Evolutionary conservation across 1,284 basidiomycete genomes (phyloP), one percentile per base, ranked within the genome.

Genomic region (Ustilago lituana): DNA sequence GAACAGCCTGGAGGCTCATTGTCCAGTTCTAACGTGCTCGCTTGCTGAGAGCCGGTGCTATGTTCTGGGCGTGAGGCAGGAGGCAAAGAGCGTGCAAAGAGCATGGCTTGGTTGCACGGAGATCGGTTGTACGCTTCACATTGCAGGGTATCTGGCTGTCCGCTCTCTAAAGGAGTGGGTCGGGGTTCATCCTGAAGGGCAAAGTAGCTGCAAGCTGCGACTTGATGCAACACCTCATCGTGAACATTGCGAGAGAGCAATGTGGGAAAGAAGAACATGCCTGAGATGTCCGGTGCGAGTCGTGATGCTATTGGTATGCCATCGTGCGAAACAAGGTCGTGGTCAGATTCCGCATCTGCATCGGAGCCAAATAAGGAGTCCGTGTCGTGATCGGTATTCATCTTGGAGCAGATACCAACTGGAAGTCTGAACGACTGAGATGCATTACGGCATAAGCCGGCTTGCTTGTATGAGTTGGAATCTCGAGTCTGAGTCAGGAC

Each of bases 151-250:
- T 45, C 26, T 32, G 20, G 11, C 15, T 20, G 14, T 4, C 15
- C 22, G 9, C 19, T 14, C n/a, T 32, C 9, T 15, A 20, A 12
- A 4, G 11, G 8, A 2, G n/a, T 8, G n/a, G 1, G 12, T 11
- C 22, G 11, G n/a, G 9, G 2, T 35, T 45, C 39, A 19, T 40
- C 44, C 14, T 50, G 24, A 12, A 54, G 31, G 7, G 44, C 41
- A 37, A 73, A 73, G 46, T 73, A 73, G n/a, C 37, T 39, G 46
- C 69, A 69, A 14, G 35, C 53, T 15, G 60, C 35, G 9, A 73
- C 57, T 12, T 56, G 44, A 8, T 38, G 17, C 6, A 73, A 56
- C 7, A 60, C 49, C 27, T 38, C 20, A 37, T 64, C 50, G 35
- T 59, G 54, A 2, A 68, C 33, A 32, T 57, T 36, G 12, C 50